Base-by-base conservation (phyloP, 257 asterid species). In the Nicotiana attenuata region DNA sequence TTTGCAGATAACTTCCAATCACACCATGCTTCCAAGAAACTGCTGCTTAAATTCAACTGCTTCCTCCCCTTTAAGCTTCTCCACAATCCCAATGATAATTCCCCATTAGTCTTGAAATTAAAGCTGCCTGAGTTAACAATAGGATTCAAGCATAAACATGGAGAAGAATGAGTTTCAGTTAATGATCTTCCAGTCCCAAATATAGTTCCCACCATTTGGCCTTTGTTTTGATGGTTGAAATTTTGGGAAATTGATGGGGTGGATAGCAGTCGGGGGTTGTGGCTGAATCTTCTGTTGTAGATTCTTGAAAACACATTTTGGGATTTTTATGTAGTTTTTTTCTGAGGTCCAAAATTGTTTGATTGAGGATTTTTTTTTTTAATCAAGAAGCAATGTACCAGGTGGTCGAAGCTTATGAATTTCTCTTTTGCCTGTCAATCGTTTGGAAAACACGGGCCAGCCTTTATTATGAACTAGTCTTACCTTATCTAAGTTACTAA, bases 71-170 rank as follows among this genome's bases (percentile, higher is more conserved):
- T 41, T n/a, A 45, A 71, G 15, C 69, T 80, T 59, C 56, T 80
- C 41, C 56, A 75, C 50, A 77, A 83, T 16, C 80, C 80, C 78
- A 84, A 4, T 31, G 35, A 31, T 31, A 31, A 80, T 22, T 75
- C 79, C 76, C 28, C 59, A 47, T 59, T 83, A n/a, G 63, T 50
- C 77, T 52, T 80, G 47, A 84, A 71, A 67, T n/a, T 84, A 38
- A 77, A 31, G 19, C 85, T 77, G n/a, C 69, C 81, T 47, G 91
- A 82, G 82, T 87, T 31, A 78, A 85, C 20, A n/a, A 33, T 82
- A 59, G 89, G 29, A 57, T 86, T 82, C 83, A 87, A 33, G 82
- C 89, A 90, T 63, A 90, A 33, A 83, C 84, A 87, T 78, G 94
- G 89, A 52, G 83, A 78, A 47, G 87, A 57, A 33, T 71, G 63